These are phyloP conservation scores for Umbelopsis ramanniana DNA, from an alignment of 192 early-diverging fungal species.

Conservation along the genomic window DNA sequence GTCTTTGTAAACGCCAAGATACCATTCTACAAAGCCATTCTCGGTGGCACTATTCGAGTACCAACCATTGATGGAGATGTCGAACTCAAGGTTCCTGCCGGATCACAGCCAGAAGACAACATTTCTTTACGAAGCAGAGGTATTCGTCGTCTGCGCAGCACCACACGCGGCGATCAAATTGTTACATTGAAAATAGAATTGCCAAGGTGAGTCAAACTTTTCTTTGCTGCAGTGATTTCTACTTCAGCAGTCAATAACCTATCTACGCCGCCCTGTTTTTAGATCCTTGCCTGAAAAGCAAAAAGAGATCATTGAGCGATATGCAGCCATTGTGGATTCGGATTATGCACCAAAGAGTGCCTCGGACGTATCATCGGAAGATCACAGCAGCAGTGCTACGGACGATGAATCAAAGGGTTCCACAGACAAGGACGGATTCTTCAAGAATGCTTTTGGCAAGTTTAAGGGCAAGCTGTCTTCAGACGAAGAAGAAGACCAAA, in stretches of 20 bases:
- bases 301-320: slow-evolving; percentile 66
- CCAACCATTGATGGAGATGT: slow-evolving; percentile 97
- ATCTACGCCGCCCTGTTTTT: neutral
- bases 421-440: slow-evolving; percentile 50
- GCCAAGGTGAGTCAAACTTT: slow-evolving; percentile 56
- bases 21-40: slow-evolving; percentile 84
- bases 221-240: neutral
- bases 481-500: slow-evolving; percentile 47
- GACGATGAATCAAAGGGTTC: slow-evolving; percentile 26
- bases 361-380: slow-evolving; percentile 33
- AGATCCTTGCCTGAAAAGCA: slow-evolving; percentile 49
- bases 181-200: slow-evolving; percentile 84
- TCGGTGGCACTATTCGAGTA: slow-evolving; percentile 86
- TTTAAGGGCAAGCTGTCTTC: slow-evolving; percentile 53
- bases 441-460: slow-evolving; percentile 64
- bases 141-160: slow-evolving; percentile 59
- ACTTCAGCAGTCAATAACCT: neutral
- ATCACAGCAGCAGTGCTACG: neutral
- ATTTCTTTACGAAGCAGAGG: slow-evolving; percentile 81
- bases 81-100: slow-evolving; percentile 83
- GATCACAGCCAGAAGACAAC: slow-evolving; percentile 90
- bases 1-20: slow-evolving; percentile 75
- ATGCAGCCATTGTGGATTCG: slow-evolving; percentile 50
- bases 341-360: slow-evolving; percentile 29
- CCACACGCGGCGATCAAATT: slow-evolving; percentile 86